Base-by-base conservation (phyloP, 2,329 filamentous ascomycete species). In the Ophiostoma himal-ulmi region DNA sequence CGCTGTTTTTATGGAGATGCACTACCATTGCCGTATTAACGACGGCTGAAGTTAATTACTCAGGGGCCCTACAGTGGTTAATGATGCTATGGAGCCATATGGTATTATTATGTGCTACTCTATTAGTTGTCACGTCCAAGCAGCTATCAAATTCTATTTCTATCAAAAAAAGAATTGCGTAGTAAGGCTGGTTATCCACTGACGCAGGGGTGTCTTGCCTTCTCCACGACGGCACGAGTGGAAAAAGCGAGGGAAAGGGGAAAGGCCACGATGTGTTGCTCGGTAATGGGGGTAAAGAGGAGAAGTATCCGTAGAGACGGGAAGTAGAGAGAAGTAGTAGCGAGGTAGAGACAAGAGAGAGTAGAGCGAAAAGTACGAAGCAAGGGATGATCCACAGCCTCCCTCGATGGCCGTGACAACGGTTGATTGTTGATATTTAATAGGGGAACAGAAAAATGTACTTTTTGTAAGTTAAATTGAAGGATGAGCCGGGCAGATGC, bases 181-280 rank as follows among this genome's bases (percentile, higher is more conserved):
- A 65, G 36, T 65, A 65, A 65, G 62, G 62, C 62, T 65, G 62
- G 57, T 41, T 36, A 65, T 65, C 62, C 34, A 39, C 20, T 20
- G 20, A 20, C 62, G 20, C 30, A 37, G 60, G 62, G 62, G 34
- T 65, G 60, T 64, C 60, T 34, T 57, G 52, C 52, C n/a, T 64
- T 64, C 60, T 64, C 60, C 60, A 64, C 34, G 60, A 57, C 60
- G 60, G 60, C 30, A 64, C 20, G 62, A 39, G 36, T 39, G 34
- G 62, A 39, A 39, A 65, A 64, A 30, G 30, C 26, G 13, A 36
- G 52, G 10, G 57, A 36, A 64, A 36, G n/a, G 57, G 57, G 57
- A 64, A 64, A 39, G 62, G 62, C 36, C 62, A 65, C 62, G 62
- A 65, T 65, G 62, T 65, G 62, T 11, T 65, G 34, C 62, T 65